phyloP scores from a whole-genome alignment of 208 protist genomes.

The Trypanosoma boissoni region DNA sequence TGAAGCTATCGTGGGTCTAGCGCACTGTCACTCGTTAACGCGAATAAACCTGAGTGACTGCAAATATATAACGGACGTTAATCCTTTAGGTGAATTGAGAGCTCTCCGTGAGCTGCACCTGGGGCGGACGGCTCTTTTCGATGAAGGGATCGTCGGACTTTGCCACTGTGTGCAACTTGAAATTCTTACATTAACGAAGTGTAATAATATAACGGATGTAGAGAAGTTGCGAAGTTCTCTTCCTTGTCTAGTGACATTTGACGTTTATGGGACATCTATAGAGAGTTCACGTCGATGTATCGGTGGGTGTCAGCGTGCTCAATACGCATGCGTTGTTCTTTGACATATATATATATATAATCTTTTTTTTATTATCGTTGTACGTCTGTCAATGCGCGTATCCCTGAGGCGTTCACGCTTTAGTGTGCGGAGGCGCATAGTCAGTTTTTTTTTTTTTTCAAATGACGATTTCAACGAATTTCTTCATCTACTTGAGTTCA shows the following conservation, averaged over 20 bases:
- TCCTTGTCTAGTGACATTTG: slow-evolving; percentile 58
- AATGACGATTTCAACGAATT: too few species aligned
- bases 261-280: slow-evolving; percentile 80
- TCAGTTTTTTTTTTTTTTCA: neutral
- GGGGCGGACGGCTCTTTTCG: slow-evolving; percentile 42
- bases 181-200: slow-evolving; percentile 63
- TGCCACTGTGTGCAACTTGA: slow-evolving; percentile 47
- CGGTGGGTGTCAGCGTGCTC: slow-evolving; percentile 41
- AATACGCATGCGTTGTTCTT: slow-evolving; percentile 58
- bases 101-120: slow-evolving; percentile 54
- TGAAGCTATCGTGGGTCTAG: slow-evolving; percentile 46
- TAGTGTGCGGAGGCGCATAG: neutral
- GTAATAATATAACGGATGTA: slow-evolving; percentile 45
- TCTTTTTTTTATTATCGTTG: neutral
- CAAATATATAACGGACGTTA: slow-evolving; percentile 58
- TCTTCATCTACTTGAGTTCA: too few species aligned
- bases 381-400: neutral
- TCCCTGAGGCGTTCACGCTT: neutral
- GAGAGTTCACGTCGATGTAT: slow-evolving; percentile 30
- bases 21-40: slow-evolving; percentile 38
- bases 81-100: slow-evolving; percentile 40
- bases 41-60: slow-evolving; percentile 63
- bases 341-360: slow-evolving; percentile 19
- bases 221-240: slow-evolving; percentile 35
- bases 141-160: slow-evolving; percentile 46